Evolutionary conservation across 306 rosid species (phyloP), one percentile per base, ranked within the genome.

Genomic region (Leucaena leucocephala): DNA sequence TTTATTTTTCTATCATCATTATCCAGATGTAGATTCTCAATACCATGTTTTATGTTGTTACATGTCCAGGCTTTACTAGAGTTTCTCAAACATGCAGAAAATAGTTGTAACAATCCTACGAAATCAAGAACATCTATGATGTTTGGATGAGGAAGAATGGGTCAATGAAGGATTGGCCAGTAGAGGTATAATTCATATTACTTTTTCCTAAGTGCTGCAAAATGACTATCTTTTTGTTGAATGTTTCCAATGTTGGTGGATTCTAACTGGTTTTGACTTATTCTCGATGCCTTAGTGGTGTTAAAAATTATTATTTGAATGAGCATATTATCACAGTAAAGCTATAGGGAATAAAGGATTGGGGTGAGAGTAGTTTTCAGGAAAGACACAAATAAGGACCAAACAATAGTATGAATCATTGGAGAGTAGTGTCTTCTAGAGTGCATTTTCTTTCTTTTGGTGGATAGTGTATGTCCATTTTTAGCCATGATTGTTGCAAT

Each of bases 101-200:
- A 78, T 9, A 72, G 43, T 49, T 52, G 12, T 68, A 75, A 76
- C 38, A 85, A 67, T 17, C 59, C 81, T 10, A 55, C 74, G 27
- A 86, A 84, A 79, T 90, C 67, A 75, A 27, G 75, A 81, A 87
- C 64, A 80, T 89, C 55, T 92, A 81, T 81, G 91, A 86, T 52
- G 42, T 78, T 74, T 94, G 98, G 98, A 83, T 78, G 34, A 83
- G 83, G 77, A 90, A 90, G 82, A 87, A 75, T 82, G 90, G 89
- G 27, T 45, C 85, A 19, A 77, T 80, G 85, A 86, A 82, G 77
- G 59, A 12, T 61, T 81, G 88, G 82, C 86, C 87, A 7, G 9
- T 67, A 52, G 87, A 92, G 96, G 98, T 91, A 82, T 76, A 27
- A 52, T 76, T 72, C 72, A 50, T 58, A 74, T 48, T 15, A 54